Conservation (phyloP, 2,329 filamentous ascomycete species). For the Gremmenia infestans region DNA sequence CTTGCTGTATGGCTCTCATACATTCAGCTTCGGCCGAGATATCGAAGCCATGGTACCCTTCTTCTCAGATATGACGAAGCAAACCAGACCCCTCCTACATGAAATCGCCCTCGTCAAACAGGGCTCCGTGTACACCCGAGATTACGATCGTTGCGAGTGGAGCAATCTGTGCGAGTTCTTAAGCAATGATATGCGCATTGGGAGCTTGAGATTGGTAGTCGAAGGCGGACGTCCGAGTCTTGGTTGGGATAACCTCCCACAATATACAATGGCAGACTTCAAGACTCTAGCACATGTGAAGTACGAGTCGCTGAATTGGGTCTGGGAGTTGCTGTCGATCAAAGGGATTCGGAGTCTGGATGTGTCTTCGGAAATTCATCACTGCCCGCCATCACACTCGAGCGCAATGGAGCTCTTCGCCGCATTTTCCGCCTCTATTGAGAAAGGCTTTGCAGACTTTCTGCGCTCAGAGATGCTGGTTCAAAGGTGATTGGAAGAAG, state of each 20-base stretch:
- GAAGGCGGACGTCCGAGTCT: constrained; percentile 46
- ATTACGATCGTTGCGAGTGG: constrained; percentile 54
- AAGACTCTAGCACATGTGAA: constrained; percentile 37
- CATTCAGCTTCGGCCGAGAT: constrained; percentile 55
- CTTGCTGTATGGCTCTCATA: constrained; percentile 50
- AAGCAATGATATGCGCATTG: constrained; percentile 35
- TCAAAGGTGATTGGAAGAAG: neutral
- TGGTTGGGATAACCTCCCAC: constrained; percentile 45
- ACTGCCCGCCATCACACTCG: constrained; percentile 47
- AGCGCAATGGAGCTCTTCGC: constrained; percentile 53
- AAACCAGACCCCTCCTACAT: constrained; percentile 42
- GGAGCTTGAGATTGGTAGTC: constrained; percentile 45
- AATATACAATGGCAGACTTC: constrained; percentile 43
- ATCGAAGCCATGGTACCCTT: constrained; percentile 58
- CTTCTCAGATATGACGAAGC: constrained; percentile 49
- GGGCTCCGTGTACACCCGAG: constrained; percentile 46
- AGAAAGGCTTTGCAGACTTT: constrained; percentile 50
- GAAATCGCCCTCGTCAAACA: constrained; percentile 52
- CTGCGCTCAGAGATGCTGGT: constrained; percentile 36
- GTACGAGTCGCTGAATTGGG: constrained; percentile 53
- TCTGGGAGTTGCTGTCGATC: constrained; percentile 48
- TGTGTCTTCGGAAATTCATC: constrained; percentile 48
- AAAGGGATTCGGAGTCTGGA: constrained; percentile 45
- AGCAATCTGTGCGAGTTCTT: constrained; percentile 46
- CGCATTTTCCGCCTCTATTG: constrained; percentile 55